Conservation (phyloP, 208 protist genomes). For the Crithidia acanthocephali region DNA sequence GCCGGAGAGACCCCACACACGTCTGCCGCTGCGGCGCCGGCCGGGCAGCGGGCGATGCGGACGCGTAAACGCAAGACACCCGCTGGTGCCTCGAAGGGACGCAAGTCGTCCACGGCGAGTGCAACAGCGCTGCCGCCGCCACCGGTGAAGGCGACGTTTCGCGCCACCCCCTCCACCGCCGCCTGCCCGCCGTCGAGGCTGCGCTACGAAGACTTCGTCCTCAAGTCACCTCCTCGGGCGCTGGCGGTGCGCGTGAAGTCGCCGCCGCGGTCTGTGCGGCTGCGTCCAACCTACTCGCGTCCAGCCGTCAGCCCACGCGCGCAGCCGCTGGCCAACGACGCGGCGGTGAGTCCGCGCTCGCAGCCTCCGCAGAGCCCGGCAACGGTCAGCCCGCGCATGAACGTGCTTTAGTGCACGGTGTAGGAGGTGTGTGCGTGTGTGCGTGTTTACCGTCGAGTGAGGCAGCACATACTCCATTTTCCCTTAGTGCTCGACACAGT, state of each 20-base stretch:
- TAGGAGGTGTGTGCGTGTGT: too few relatives aligned
- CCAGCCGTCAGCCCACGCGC: conserved; percentile 10
- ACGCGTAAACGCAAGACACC: conserved; percentile 1
- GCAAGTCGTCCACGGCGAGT: not conserved
- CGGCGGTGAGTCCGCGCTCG: not conserved
- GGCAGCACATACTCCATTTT: too few relatives aligned
- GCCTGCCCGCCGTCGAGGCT: not conserved
- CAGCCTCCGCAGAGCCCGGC: not conserved
- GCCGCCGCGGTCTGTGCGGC: conserved; percentile 2
- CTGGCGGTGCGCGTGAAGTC: conserved; percentile 1
- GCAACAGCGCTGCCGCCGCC: not conserved
- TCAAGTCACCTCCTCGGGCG: not conserved
- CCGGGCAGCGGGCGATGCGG: not conserved
- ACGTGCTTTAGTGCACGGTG: not conserved
- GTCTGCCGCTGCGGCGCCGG: not conserved
- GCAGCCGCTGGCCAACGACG: not conserved
- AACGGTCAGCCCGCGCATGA: conserved; percentile 1
- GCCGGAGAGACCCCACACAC: not conserved
- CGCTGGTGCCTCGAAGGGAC: not conserved
- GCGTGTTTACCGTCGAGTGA: too few relatives aligned
- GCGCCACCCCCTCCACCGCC: not conserved
- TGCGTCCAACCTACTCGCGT: conserved; percentile 2
- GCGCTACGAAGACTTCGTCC: conserved; percentile 17
- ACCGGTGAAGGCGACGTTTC: not conserved
- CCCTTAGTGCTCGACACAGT: too few relatives aligned